These are phyloP conservation scores for Amanita muscaria DNA, from an alignment of 768 basidiomycete genomes.

Conservation along the genomic window DNA sequence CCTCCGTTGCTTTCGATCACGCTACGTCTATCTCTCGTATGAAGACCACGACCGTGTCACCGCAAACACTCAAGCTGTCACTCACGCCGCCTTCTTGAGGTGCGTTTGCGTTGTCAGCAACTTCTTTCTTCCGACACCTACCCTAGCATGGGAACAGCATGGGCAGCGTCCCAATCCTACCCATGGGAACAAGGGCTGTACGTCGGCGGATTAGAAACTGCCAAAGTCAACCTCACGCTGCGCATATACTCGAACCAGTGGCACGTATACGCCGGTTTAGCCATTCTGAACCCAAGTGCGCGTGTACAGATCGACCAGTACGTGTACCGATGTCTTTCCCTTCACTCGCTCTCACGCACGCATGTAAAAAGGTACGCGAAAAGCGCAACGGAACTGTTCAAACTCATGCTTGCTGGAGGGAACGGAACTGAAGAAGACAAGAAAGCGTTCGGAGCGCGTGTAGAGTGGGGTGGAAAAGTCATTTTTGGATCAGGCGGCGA, in stretches of 20 bases:
- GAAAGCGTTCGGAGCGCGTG: slow-evolving; percentile 52
- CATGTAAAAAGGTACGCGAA: slow-evolving; percentile 48
- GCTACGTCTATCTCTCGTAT: slow-evolving; percentile 90
- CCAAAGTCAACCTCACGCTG: slow-evolving; percentile 93
- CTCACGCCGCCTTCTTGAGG: slow-evolving; percentile 96
- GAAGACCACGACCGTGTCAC: slow-evolving; percentile 95
- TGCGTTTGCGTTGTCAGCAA: slow-evolving; percentile 21
- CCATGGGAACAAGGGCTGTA: slow-evolving; percentile 97
- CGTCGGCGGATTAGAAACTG: slow-evolving; percentile 94
- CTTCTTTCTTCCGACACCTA: neutral
- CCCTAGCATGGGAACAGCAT: slow-evolving; percentile 93
- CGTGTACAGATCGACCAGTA: slow-evolving; percentile 76
- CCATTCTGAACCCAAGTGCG: slow-evolving; percentile 91
- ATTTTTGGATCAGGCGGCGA: slow-evolving; percentile 55
- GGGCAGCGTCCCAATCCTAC: slow-evolving; percentile 68
- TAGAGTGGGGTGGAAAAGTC: slow-evolving; percentile 61
- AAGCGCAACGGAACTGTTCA: slow-evolving; percentile 84
- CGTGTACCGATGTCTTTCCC: neutral
- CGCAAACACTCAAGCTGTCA: slow-evolving; percentile 97
- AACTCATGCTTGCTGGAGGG: slow-evolving; percentile 76
- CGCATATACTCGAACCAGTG: slow-evolving; percentile 96
- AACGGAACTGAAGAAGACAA: slow-evolving; percentile 28
- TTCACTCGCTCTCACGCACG: neutral
- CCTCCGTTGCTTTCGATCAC: slow-evolving; percentile 68
- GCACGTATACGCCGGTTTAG: slow-evolving; percentile 99